These are phyloP conservation scores for Cyclostephanos tholiformis DNA, from an alignment of 108 stramenopile species.

Conservation along the genomic window DNA sequence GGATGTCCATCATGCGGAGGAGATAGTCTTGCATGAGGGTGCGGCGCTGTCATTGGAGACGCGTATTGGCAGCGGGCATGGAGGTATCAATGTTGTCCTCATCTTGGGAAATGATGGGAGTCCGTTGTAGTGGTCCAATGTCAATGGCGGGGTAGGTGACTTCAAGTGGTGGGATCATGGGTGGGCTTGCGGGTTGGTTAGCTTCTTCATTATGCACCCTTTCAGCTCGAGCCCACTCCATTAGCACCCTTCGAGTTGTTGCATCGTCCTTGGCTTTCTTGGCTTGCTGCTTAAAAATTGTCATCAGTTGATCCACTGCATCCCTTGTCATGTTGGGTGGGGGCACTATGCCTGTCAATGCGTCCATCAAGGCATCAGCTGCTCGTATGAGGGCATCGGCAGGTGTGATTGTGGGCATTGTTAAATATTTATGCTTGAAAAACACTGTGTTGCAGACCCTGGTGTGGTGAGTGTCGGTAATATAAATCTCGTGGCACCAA, in stretches of 20 bases:
- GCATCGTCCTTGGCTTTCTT: constrained; percentile 1
- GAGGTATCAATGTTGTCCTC: background rate
- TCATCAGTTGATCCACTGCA: too few species aligned
- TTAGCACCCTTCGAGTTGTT: constrained; percentile 7
- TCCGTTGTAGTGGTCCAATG: background rate
- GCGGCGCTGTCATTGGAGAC: background rate
- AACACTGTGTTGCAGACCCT: too few species aligned
- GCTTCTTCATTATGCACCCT: background rate
- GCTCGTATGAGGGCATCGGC: background rate
- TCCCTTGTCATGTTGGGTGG: too few species aligned
- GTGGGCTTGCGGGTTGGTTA: too few species aligned
- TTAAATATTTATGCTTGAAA: too few species aligned
- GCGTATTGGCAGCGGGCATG: background rate
- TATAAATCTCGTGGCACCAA: background rate
- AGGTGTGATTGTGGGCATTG: too few species aligned
- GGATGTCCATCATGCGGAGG: background rate
- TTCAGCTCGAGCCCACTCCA: background rate
- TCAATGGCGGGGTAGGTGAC: background rate
- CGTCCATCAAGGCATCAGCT: background rate
- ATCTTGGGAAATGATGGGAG: background rate
- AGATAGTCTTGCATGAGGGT: background rate
- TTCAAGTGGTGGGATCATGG: background rate
- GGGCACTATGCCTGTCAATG: background rate
- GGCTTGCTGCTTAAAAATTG: background rate
- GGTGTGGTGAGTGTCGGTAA: too few species aligned